Conservation (phyloP, 768 basidiomycete genomes). For the Pleurotus platypus region DNA sequence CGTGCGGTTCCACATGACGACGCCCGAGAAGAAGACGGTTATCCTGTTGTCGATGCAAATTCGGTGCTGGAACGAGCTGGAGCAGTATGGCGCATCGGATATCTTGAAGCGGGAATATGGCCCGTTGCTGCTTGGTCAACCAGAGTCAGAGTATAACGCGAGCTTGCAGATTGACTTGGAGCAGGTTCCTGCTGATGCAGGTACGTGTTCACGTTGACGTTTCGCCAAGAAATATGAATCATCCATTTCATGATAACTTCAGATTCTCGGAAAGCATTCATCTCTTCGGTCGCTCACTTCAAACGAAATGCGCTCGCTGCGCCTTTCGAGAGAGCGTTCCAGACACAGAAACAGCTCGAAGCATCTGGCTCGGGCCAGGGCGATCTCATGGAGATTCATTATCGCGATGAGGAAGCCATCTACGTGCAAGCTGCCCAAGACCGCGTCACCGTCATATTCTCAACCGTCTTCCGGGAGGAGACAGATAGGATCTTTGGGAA, state of each 20-base stretch:
- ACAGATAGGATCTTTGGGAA: constrained; percentile 96
- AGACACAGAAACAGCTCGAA: constrained; percentile 80
- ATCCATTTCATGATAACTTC: constrained; percentile 13
- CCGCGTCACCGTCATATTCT: constrained; percentile 97
- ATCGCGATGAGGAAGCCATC: constrained; percentile 96
- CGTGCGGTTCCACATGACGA: constrained; percentile 90
- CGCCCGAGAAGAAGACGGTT: constrained; percentile 77
- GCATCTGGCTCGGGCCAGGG: constrained; percentile 61
- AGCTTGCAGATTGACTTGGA: constrained; percentile 87
- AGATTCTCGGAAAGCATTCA: constrained; percentile 80
- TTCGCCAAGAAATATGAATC: neutral
- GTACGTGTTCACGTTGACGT: constrained; percentile 39
- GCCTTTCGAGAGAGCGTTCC: constrained; percentile 89
- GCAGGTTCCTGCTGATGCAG: constrained; percentile 73
- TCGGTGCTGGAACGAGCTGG: constrained; percentile 94
- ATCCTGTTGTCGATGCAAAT: constrained; percentile 94
- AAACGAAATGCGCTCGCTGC: constrained; percentile 95
- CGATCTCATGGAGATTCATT: constrained; percentile 89
- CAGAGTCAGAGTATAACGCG: constrained; percentile 88
- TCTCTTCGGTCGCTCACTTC: constrained; percentile 77
- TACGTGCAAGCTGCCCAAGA: constrained; percentile 91
- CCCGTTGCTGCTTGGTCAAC: constrained; percentile 53
- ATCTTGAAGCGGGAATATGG: constrained; percentile 84
- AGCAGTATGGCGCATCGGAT: constrained; percentile 79
- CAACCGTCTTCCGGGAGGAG: constrained; percentile 94